phyloP scores from a whole-genome alignment of 148 eudicot genomes.

The Fagopyrum homotropicum region DNA sequence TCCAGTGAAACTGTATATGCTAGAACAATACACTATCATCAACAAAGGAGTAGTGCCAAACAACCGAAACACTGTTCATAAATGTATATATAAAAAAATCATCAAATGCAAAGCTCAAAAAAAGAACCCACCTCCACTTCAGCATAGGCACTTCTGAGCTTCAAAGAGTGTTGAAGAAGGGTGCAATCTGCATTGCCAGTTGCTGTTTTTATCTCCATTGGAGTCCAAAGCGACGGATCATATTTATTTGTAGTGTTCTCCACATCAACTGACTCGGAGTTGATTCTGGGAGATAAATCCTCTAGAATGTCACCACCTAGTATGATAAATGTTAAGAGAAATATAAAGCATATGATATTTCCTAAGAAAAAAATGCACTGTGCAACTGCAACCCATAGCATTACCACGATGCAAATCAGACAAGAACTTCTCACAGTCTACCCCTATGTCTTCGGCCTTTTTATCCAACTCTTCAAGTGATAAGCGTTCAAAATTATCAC shows the following conservation, averaged over 20 bases:
- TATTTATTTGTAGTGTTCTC: constrained; percentile 22
- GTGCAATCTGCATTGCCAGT: constrained; percentile 57
- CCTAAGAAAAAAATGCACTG: constrained; percentile 5
- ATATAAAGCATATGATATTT: not conserved
- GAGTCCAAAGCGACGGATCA: constrained; percentile 75
- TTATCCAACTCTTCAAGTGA: constrained; percentile 29
- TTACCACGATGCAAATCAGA: constrained; percentile 37
- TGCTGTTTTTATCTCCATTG: constrained; percentile 76
- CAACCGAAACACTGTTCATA: not conserved
- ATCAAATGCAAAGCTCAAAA: not conserved
- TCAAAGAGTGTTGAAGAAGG: constrained; percentile 53
- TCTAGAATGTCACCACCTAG: constrained; percentile 26
- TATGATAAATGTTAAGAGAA: constrained; percentile 4
- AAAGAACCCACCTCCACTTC: constrained; percentile 70
- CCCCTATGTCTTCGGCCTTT: constrained; percentile 27
- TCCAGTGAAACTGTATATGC: not conserved
- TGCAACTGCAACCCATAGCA: constrained; percentile 14
- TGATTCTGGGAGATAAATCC: constrained; percentile 17
- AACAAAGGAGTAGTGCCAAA: not conserved
- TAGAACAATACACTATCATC: not conserved
- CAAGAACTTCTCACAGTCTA: constrained; percentile 35
- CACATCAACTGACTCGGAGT: constrained; percentile 22
- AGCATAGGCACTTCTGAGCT: constrained; percentile 70
- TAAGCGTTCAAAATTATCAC: constrained; percentile 30
- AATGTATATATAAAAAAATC: not conserved